These are phyloP conservation scores for Falciphora oryzae DNA, from an alignment of 2,329 filamentous ascomycete genomes.

Conservation along the genomic window DNA sequence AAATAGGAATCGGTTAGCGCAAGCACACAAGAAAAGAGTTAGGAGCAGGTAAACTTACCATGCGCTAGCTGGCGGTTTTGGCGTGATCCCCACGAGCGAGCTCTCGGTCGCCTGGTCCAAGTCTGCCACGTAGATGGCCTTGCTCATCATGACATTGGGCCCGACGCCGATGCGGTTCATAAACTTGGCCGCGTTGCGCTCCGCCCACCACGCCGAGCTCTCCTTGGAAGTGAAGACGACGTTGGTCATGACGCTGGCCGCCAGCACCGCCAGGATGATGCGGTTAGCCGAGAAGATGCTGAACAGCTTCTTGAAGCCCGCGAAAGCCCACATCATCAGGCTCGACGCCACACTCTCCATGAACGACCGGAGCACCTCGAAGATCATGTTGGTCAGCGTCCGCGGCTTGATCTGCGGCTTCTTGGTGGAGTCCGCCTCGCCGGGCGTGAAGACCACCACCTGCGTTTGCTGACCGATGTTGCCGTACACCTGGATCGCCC, in stretches of 20 bases:
- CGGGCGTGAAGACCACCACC: constrained; percentile 54
- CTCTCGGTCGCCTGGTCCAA: constrained; percentile 57
- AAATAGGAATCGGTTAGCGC: not conserved
- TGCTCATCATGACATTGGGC: constrained; percentile 76
- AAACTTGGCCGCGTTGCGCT: constrained; percentile 72
- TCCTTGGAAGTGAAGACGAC: constrained; percentile 68
- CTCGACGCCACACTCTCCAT: constrained; percentile 69
- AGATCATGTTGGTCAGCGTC: constrained; percentile 61
- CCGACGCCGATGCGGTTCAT: constrained; percentile 77
- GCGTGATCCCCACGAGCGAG: constrained; percentile 24
- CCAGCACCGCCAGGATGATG: constrained; percentile 64
- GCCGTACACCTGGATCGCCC: constrained; percentile 75
- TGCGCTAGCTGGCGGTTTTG: constrained; percentile 41
- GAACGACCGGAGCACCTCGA: constrained; percentile 68
- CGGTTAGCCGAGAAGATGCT: constrained; percentile 67
- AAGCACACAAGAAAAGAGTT: not conserved
- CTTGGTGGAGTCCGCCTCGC: constrained; percentile 32
- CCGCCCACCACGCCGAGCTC: constrained; percentile 75
- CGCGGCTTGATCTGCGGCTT: constrained; percentile 56
- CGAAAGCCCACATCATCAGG: constrained; percentile 71
- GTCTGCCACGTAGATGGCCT: constrained; percentile 76
- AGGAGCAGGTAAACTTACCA: constrained; percentile 31
- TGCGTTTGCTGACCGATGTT: constrained; percentile 64
- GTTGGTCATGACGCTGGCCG: constrained; percentile 66
- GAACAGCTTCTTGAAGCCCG: constrained; percentile 58